Base-by-base conservation (phyloP, 345 rosid species). In the Capsella bursapastoris region DNA sequence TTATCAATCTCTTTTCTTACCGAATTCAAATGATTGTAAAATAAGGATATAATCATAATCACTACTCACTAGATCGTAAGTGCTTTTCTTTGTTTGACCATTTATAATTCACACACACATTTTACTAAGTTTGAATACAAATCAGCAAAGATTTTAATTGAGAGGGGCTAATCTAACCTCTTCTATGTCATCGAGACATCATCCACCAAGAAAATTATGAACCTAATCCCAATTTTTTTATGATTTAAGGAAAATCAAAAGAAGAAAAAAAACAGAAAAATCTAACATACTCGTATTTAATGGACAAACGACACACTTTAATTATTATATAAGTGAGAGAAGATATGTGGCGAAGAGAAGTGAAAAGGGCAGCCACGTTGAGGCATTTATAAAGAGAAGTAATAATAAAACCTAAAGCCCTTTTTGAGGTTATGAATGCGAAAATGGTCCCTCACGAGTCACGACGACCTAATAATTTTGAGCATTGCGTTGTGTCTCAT, bases 351-450 rank as follows among this genome's bases (percentile, higher is more conserved):
- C 13, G 25, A 62, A 38, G 60, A 53, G 31, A 35, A n/a, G 60
- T 69, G 67, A 77, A 70, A 77, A 77, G 71, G 61, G 72, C 72
- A 77, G 61, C 63, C 76, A 71, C 76, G 72, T 70, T 71, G 32
- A 48, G 40, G 25, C 16, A 62, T 61, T 22, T 22, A 22, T 22
- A 22, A 22, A 22, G 22, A 22, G 22, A 22, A 22, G 22, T 22
- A 22, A 22, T 22, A 1, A 22, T 40, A 51, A 52, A 53, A 52
- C 43, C 45, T 49, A 41, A 75, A 51, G 28, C 57, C 57, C 25
- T 22, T 76, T 70, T 70, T 56, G 50, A 63, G 65, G 80, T 70
- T 64, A 49, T 77, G 76, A 70, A 70, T 70, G 72, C 66, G 62
- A 70, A 70, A 47, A 71, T 77, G 76, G 80, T 70, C 76, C 80